Evolutionary conservation across 179 eudicot species (phyloP), one percentile per base, ranked within the genome.

Genomic region (Spergularia azorica): DNA sequence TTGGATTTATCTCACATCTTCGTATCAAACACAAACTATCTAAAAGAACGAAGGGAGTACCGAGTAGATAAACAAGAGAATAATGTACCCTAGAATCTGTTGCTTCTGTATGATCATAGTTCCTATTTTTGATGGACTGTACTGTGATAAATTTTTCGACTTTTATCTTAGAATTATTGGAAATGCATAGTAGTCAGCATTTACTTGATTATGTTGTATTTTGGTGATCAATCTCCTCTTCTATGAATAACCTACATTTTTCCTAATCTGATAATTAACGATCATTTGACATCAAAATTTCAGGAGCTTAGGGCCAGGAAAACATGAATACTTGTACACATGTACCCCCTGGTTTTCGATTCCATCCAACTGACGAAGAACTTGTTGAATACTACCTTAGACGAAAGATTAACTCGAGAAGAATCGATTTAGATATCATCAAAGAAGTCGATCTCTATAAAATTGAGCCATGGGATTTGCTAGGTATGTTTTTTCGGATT

Each of bases 391-490:
- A 88, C 84, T 91, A 91, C 83, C 90, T 91, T 51, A 87, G 96
- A 69, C 84, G 84, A 82, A 91, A 91, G 83, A 72, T 89, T 55
- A 79, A 85, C 67, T 76, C 86, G 16, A 81, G 85, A 83, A 81
- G 83, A 63, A 88, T 87, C 61, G 93, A 89, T 72, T 75, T 89
- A 16, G 91, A 91, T 86, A 85, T 88, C 73, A 91, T 91, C 61
- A 91, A 86, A 79, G 96, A 91, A 63, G 81, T 91, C n/a, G 96
- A 91, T 84, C 96, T 91, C 46, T 89, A 91, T 70, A 91, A 91
- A 79, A 89, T 91, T 13, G 96, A 91, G 83, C 96, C 96, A 2
- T 91, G 96, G 96, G 96, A 91, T 88, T 87, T 91, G 58, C 89
- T 77, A 77, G 84, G 84, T 81, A 77, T 1, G 36, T 62, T 43